These are phyloP conservation scores for Tolypocladium amazonense DNA, from an alignment of 2,329 filamentous ascomycete species.

Conservation along the genomic window DNA sequence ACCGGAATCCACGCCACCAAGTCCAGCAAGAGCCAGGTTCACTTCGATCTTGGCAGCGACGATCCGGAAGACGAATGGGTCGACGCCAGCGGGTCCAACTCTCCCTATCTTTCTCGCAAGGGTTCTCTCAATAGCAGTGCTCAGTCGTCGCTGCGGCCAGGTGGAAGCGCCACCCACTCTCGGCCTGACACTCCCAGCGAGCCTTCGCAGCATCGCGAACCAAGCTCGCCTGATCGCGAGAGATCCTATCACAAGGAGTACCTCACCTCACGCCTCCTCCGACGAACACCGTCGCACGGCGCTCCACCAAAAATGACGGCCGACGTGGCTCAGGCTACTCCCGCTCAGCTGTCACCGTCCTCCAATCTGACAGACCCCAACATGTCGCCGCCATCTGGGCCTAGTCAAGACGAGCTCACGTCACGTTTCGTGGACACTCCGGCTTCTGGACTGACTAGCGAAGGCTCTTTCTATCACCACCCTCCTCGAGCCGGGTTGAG, in stretches of 20 bases:
- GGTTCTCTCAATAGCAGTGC: slow-evolving; percentile 39
- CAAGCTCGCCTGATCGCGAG: slow-evolving; percentile 25
- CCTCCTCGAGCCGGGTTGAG: slow-evolving; percentile 16
- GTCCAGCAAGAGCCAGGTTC: slow-evolving; percentile 39
- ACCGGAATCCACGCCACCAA: slow-evolving; percentile 32
- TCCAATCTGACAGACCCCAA: slow-evolving; percentile 17
- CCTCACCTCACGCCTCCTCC: slow-evolving; percentile 56
- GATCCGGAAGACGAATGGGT: slow-evolving; percentile 50
- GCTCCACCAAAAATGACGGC: slow-evolving; percentile 56
- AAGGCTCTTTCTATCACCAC: slow-evolving; percentile 42
- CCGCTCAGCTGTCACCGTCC: slow-evolving; percentile 24
- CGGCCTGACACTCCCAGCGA: slow-evolving; percentile 24
- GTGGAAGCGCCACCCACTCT: slow-evolving; percentile 20
- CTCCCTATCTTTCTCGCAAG: slow-evolving; percentile 39
- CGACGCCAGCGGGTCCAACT: slow-evolving; percentile 53
- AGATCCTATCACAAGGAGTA: slow-evolving; percentile 48
- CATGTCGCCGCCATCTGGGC: slow-evolving; percentile 14
- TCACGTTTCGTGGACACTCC: slow-evolving; percentile 48
- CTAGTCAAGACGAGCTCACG: slow-evolving; percentile 38
- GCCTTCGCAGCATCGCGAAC: slow-evolving; percentile 4
- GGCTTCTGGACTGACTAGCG: slow-evolving; percentile 36
- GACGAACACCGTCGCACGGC: slow-evolving; percentile 50
- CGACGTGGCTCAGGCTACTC: slow-evolving; percentile 33
- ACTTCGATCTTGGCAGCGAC: slow-evolving; percentile 50
- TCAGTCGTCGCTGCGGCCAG: slow-evolving; percentile 33